Percentiles rank a stretch among this genome's conserved stretches.
phyloP scores from a whole-genome alignment of 192 early-diverging fungal species.

The Funneliformis mosseae region DNA sequence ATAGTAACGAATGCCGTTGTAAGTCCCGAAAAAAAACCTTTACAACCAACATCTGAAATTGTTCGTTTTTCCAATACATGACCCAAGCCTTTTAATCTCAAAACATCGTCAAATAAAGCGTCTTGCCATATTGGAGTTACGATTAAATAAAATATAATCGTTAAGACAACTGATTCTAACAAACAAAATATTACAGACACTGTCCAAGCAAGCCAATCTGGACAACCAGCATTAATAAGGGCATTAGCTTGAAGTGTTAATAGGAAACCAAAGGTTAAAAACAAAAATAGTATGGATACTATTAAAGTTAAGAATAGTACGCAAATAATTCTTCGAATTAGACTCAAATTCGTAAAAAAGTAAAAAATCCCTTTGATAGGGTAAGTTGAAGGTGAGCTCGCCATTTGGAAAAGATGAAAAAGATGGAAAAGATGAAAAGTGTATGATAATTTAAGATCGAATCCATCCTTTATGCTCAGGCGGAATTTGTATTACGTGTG shows the following conservation, averaged over 20 bases:
- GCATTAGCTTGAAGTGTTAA: conserved; percentile 63
- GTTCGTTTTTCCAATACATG: conserved; percentile 47
- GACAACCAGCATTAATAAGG: conserved; percentile 50
- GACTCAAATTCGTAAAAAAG: conserved; percentile 39
- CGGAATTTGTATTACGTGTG: too few species aligned
- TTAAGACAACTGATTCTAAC: conserved; percentile 54
- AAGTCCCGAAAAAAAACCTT: conserved; percentile 47
- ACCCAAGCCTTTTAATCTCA: conserved; percentile 49
- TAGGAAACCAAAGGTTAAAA: conserved; percentile 52
- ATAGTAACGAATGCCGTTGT: conserved; percentile 46
- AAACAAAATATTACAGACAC: conserved; percentile 61
- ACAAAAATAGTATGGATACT: conserved; percentile 34
- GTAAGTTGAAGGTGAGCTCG: conserved; percentile 26
- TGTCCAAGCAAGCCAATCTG: conserved; percentile 64
- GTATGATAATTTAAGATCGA: too few species aligned
- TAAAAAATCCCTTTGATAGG: conserved; percentile 46
- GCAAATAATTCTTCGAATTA: conserved; percentile 40
- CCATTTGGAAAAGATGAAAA: neutral
- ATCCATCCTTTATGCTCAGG: too few species aligned
- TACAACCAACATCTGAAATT: conserved; percentile 45
- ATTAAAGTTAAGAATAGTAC: conserved; percentile 40
- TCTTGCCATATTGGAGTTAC: conserved; percentile 61
- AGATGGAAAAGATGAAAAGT: neutral
- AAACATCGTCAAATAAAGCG: conserved; percentile 56
- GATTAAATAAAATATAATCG: conserved; percentile 60